phyloP scores from a whole-genome alignment of 495 filamentous ascomycete species.

The Tuber brumale region DNA sequence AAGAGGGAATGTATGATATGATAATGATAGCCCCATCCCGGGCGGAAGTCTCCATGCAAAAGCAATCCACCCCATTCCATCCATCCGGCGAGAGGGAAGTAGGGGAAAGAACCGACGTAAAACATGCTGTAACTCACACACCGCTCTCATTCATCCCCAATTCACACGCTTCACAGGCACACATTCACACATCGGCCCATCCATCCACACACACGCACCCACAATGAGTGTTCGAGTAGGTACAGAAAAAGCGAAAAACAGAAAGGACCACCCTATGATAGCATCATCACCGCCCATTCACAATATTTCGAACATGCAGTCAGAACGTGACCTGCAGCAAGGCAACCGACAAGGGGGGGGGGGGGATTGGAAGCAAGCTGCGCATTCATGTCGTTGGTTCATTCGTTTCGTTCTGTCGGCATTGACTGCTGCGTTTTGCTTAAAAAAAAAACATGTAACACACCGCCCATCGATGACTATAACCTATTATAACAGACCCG shows the following conservation, averaged over 20 bases:
- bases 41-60: background rate
- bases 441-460: background rate
- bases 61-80: background rate
- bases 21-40: background rate
- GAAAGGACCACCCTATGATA: background rate
- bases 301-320: background rate
- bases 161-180: background rate
- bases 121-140: background rate
- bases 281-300: background rate
- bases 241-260: background rate
- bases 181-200: background rate
- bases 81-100: background rate
- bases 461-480: slow-evolving; percentile 21
- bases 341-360: background rate
- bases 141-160: background rate
- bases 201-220: background rate
- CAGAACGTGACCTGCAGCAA: background rate
- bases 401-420: slow-evolving; percentile 11
- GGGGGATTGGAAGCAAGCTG: slow-evolving; percentile 1
- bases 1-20: background rate
- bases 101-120: background rate
- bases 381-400: background rate
- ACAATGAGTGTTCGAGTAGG: background rate
- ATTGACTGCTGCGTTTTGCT: slow-evolving; percentile 33
- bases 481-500: slow-evolving; percentile 5